phyloP scores from a whole-genome alignment of 805 yeast species.

The Lachancea dasiensis region DNA sequence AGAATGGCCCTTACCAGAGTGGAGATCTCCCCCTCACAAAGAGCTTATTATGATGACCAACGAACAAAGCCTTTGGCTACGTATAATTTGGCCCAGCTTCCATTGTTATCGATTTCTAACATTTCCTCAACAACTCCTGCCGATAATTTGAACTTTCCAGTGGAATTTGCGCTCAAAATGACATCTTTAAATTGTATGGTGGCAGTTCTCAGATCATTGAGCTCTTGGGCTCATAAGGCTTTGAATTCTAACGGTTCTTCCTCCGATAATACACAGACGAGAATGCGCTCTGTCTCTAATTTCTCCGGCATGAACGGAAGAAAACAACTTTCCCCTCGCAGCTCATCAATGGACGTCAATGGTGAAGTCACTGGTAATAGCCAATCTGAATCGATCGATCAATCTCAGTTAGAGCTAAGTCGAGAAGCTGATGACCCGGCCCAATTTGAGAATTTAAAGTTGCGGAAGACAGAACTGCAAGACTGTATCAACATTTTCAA shows the following conservation, averaged over 20 bases:
- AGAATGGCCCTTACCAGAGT: slow-evolving; percentile 64
- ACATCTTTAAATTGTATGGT: slow-evolving; percentile 75
- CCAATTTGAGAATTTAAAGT: slow-evolving; percentile 81
- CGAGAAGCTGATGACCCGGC: slow-evolving; percentile 61
- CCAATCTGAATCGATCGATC: slow-evolving; percentile 9
- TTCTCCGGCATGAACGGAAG: slow-evolving; percentile 6
- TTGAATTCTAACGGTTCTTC: slow-evolving; percentile 28
- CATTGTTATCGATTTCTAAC: slow-evolving; percentile 67
- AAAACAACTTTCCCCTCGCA: slow-evolving; percentile 9
- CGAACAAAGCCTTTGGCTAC: slow-evolving; percentile 57
- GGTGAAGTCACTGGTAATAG: slow-evolving; percentile 10
- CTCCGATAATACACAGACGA: background rate
- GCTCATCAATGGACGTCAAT: slow-evolving; percentile 8
- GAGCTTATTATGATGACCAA: slow-evolving; percentile 47
- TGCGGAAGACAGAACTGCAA: slow-evolving; percentile 70
- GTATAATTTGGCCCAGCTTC: slow-evolving; percentile 66
- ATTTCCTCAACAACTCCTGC: slow-evolving; percentile 35
- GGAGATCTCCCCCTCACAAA: slow-evolving; percentile 65
- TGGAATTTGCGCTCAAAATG: slow-evolving; percentile 80
- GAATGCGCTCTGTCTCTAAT: slow-evolving; percentile 7
- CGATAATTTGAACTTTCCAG: slow-evolving; percentile 44
- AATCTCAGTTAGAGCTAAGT: slow-evolving; percentile 13
- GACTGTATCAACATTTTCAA: slow-evolving; percentile 79
- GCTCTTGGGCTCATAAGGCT: slow-evolving; percentile 81
- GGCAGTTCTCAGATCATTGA: slow-evolving; percentile 71